Evolutionary conservation across 208 protist species (phyloP).

Genomic region (Naegleria gruberi): DNA sequence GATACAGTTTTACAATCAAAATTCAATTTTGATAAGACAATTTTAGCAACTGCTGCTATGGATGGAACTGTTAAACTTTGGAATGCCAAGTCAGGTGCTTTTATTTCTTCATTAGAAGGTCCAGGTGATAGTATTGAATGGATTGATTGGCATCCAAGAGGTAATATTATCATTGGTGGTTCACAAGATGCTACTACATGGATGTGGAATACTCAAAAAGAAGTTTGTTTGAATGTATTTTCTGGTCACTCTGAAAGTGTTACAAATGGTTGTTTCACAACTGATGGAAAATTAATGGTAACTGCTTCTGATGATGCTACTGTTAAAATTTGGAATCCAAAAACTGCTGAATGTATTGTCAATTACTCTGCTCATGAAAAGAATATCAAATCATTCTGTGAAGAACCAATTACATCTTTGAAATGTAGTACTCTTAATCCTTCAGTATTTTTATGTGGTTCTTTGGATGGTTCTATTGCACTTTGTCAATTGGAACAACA

Average conservation of each 20-base stretch:
- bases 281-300: constrained; percentile 70
- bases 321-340: constrained; percentile 76
- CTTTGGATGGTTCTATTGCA: not conserved
- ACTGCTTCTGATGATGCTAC: constrained; percentile 77
- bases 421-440: not conserved
- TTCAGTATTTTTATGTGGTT: not conserved
- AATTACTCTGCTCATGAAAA: not conserved
- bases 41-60: constrained; percentile 52
- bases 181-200: constrained; percentile 74
- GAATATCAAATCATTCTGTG: not conserved
- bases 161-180: constrained; percentile 71
- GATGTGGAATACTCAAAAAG: constrained; percentile 82
- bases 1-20: constrained; percentile 43
- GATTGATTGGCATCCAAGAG: constrained; percentile 78
- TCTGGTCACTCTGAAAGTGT: constrained; percentile 71
- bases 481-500: not conserved
- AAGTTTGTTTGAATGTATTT: constrained; percentile 76
- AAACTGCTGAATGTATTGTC: constrained; percentile 44
- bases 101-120: constrained; percentile 55
- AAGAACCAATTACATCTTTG: not conserved
- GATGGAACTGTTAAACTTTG: constrained; percentile 58
- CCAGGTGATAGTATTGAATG: constrained; percentile 39
- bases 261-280: constrained; percentile 65
- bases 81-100: constrained; percentile 46
- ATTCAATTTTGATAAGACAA: constrained; percentile 52